phyloP scores from a whole-genome alignment of 169 alveolate species.

The Plasmodium yoelii region DNA sequence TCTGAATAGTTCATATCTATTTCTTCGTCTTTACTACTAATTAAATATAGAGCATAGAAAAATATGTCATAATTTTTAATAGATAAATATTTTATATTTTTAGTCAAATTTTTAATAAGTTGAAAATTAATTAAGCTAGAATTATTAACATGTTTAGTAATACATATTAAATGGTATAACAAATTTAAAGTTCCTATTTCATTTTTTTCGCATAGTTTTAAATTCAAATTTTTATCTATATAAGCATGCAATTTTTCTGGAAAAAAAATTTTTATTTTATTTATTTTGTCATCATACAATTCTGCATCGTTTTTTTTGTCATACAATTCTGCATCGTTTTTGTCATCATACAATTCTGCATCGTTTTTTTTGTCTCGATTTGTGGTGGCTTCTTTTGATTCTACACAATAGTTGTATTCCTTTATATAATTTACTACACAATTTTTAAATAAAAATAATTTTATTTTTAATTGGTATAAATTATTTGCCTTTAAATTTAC shows the following conservation, averaged over 20 bases:
- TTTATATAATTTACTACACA: slow-evolving; percentile 2
- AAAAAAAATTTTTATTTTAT: neutral
- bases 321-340: neutral
- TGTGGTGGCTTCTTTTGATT: neutral
- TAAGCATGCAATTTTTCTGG: slow-evolving; percentile 25
- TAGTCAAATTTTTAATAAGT: neutral
- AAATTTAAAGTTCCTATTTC: neutral
- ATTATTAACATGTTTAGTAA: neutral
- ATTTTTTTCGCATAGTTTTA: neutral
- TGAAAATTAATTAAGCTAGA: slow-evolving; percentile 4
- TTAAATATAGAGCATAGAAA: neutral
- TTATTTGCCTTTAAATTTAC: slow-evolving; percentile 3
- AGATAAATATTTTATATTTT: neutral
- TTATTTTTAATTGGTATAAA: slow-evolving; percentile 18
- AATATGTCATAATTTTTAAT: slow-evolving; percentile 2
- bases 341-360: neutral
- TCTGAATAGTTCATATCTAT: too few relatives aligned
- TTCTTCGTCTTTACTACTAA: neutral
- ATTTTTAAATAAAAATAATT: slow-evolving; percentile 33
- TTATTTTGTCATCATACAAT: neutral
- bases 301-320: neutral
- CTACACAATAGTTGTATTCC: neutral
- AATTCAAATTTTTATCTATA: slow-evolving; percentile 9
- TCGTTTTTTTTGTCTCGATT: neutral
- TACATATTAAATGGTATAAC: slow-evolving; percentile 7